These are phyloP conservation scores for Afroboletus lepidellus DNA, from an alignment of 1,284 basidiomycete genomes.

Conservation along the genomic window DNA sequence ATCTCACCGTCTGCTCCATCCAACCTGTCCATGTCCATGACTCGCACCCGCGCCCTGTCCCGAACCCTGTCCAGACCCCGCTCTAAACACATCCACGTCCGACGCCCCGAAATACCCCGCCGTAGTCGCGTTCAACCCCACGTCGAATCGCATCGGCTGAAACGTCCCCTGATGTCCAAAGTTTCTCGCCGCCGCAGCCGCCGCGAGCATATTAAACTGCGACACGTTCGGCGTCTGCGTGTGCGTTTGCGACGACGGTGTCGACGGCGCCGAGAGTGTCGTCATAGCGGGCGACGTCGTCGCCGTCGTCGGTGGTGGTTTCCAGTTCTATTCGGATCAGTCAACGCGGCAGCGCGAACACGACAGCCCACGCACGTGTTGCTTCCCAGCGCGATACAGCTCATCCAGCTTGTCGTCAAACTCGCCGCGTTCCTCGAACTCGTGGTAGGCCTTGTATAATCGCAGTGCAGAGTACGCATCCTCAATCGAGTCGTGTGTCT, in stretches of 20 bases:
- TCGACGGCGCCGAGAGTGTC: conserved; percentile 2
- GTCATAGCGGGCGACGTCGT: conserved; percentile 12
- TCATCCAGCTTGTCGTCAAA: conserved; percentile 91
- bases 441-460: conserved; percentile 82
- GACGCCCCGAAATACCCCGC: conserved; percentile 20
- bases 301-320: conserved; percentile 42
- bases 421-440: conserved; percentile 72
- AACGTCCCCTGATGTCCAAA: conserved; percentile 24
- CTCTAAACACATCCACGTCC: conserved; percentile 19
- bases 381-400: conserved; percentile 69
- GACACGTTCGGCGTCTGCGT: conserved; percentile 10
- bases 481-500: conserved; percentile 96
- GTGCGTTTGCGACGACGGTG: conserved; percentile 5
- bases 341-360: background rate
- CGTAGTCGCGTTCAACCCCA: conserved; percentile 9
- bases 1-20: conserved; percentile 21
- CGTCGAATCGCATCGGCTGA: conserved; percentile 23
- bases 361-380: conserved; percentile 55
- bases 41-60: background rate
- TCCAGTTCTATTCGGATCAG: conserved; percentile 49
- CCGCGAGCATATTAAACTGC: conserved; percentile 30
- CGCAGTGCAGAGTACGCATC: conserved; percentile 89
- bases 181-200: conserved; percentile 22
- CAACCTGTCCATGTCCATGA: background rate
- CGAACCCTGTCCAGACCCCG: conserved; percentile 2